Percentiles rank a stretch among this genome's conserved stretches.
phyloP scores from a whole-genome alignment of 345 rosid species.

The Sonneratia alba region DNA sequence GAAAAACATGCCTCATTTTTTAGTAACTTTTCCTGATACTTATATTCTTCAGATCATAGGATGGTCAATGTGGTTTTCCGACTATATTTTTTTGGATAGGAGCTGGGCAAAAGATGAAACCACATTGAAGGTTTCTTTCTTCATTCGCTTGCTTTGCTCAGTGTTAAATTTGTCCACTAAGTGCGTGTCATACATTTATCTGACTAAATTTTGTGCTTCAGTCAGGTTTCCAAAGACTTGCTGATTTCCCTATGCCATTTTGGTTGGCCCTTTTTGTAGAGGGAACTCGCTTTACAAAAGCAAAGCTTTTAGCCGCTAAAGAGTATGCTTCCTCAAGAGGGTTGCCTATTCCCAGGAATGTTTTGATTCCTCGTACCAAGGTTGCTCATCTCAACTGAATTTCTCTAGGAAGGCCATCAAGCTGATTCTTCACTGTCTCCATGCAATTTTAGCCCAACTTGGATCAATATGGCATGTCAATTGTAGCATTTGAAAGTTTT shows the following conservation, averaged over 20 bases:
- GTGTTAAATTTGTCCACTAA: background rate
- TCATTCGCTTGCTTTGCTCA: background rate
- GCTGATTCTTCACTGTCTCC: background rate
- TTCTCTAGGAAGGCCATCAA: background rate
- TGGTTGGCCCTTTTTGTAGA: slow-evolving; percentile 98
- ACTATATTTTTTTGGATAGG: slow-evolving; percentile 73
- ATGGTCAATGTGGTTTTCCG: slow-evolving; percentile 99
- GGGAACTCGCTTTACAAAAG: slow-evolving; percentile 94
- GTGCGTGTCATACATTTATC: slow-evolving; percentile 2
- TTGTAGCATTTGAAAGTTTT: background rate
- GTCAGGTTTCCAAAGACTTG: slow-evolving; percentile 73
- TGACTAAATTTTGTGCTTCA: slow-evolving; percentile 35
- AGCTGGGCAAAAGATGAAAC: slow-evolving; percentile 83
- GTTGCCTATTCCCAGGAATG: slow-evolving; percentile 81
- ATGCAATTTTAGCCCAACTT: background rate
- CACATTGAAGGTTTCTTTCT: slow-evolving; percentile 45
- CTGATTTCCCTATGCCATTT: slow-evolving; percentile 79
- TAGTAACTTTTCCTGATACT: background rate
- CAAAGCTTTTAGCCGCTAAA: slow-evolving; percentile 86
- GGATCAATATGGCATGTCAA: background rate
- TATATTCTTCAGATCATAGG: slow-evolving; percentile 61
- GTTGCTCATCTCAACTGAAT: slow-evolving; percentile 20
- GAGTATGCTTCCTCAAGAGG: slow-evolving; percentile 77
- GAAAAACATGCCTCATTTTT: background rate
- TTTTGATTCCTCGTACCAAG: slow-evolving; percentile 93